A percentile compares a stretch with the other conserved stretches of the same genome.
phyloP scores from a whole-genome alignment of 345 rosid species.

The Firmiana major region DNA sequence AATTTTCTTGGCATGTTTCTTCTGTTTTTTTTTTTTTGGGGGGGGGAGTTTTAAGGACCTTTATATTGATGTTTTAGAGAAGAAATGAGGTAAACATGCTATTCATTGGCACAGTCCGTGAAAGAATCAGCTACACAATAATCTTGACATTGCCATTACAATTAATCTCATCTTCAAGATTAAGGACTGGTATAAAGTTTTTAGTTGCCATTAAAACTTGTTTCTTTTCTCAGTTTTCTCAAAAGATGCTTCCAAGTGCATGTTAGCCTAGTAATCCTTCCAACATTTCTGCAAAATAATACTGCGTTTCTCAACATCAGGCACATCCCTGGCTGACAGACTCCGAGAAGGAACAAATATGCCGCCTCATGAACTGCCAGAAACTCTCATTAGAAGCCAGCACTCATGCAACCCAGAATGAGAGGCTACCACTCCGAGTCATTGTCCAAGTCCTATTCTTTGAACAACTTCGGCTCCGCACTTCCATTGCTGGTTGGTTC shows the following conservation, averaged over 20 bases:
- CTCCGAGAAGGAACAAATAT: constrained; percentile 68
- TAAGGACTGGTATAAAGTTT: neutral
- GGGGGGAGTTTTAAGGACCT: neutral
- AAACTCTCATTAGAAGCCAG: constrained; percentile 87
- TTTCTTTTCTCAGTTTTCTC: neutral
- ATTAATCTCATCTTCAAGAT: neutral
- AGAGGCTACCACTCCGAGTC: constrained; percentile 81
- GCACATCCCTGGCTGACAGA: constrained; percentile 92
- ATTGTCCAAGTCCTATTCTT: constrained; percentile 87
- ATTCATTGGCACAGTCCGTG: neutral
- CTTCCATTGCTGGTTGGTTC: constrained; percentile 68
- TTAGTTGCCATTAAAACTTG: neutral
- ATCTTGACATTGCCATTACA: neutral
- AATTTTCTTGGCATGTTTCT: neutral
- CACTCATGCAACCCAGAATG: constrained; percentile 93
- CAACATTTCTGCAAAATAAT: neutral
- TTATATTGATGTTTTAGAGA: neutral
- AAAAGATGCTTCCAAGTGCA: neutral
- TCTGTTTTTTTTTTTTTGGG: neutral
- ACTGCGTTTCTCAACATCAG: constrained; percentile 31
- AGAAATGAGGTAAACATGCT: neutral
- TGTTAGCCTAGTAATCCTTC: neutral
- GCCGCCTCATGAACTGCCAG: constrained; percentile 81
- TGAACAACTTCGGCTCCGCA: constrained; percentile 82
- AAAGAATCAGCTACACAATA: neutral